Evolutionary conservation across 768 basidiomycete genomes (phyloP), one percentile per base, ranked within the genome.

Genomic region (Mycena haematopus): DNA sequence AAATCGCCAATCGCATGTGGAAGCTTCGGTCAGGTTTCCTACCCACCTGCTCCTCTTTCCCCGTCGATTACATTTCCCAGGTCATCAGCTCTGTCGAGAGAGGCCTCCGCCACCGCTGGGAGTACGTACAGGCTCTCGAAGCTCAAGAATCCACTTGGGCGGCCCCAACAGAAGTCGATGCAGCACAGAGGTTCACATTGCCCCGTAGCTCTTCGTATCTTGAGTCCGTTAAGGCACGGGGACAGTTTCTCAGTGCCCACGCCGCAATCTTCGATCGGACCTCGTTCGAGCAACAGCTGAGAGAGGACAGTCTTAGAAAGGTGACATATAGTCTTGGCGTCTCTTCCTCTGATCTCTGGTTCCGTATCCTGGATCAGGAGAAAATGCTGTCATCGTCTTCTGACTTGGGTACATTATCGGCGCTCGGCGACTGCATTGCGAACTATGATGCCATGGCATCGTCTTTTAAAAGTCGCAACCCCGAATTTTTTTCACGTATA

Each of bases 401-500:
- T 9, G 24, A 38, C 36, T 38, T 13, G 33, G 35, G 21, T 25
- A 38, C 52, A 25, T 27, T 63, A 42, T 36, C 24, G 19, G 33
- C 45, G 10, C 33, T 63, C 19, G 35, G 15, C 19, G 55, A 31
- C 24, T 29, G 47, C 46, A 73, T 72, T 17, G 42, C 44, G 17
- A 47, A 63, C 8, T 77, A 80, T 51, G 67, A 69, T 5, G 58
- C 63, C 1, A 57, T 68, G 0, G 75, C 80, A 0, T 33, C 52
- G 24, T 31, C n/a, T 0, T 55, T 66, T 6, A 81, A 80, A 52
- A 15, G 24, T 15, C 62, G 65, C 22, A 80, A 75, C 46, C 77
- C 80, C 8, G 80, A 82, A 59, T 65, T 73, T 31, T 40, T 72
- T 3, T 84, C 82, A 0, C 56, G 78, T 1, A 80, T 85, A 76